Evolutionary conservation across 2,329 filamentous ascomycete species (phyloP).

Genomic region (Xylariaceae sp.): DNA sequence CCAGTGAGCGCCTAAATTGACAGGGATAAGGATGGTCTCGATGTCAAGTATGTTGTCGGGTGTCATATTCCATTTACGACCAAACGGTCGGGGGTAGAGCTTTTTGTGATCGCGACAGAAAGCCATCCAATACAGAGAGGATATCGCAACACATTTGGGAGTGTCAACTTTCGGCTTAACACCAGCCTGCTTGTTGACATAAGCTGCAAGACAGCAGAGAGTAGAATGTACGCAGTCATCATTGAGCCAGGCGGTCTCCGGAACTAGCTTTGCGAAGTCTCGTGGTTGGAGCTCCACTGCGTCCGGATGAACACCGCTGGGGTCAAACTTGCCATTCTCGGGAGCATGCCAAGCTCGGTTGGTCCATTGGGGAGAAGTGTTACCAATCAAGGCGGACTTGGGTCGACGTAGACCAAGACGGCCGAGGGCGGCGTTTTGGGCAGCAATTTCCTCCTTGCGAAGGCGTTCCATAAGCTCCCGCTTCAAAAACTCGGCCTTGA

Average conservation of each 20-base stretch:
- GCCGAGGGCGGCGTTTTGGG: constrained; percentile 13
- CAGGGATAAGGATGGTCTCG: constrained; percentile 65
- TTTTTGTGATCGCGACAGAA: constrained; percentile 54
- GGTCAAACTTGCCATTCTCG: constrained; percentile 12
- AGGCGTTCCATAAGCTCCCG: constrained; percentile 15
- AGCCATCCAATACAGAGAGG: constrained; percentile 61
- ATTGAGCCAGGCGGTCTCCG: constrained; percentile 63
- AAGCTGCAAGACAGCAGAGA: constrained; percentile 56
- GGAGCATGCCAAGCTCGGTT: constrained; percentile 20
- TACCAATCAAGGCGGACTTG: constrained; percentile 21
- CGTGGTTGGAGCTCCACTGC: constrained; percentile 49
- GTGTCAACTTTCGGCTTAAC: constrained; percentile 44
- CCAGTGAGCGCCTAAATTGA: constrained; percentile 65
- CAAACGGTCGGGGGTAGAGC: constrained; percentile 26
- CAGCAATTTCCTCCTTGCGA: constrained; percentile 12
- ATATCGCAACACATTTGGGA: constrained; percentile 59
- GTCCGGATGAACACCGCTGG: constrained; percentile 36
- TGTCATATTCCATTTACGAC: constrained; percentile 49
- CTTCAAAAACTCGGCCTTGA: constrained; percentile 17
- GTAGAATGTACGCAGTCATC: constrained; percentile 70
- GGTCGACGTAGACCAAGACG: constrained; percentile 26
- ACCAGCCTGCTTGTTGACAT: constrained; percentile 54
- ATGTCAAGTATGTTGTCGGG: constrained; percentile 61
- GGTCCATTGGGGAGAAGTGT: constrained; percentile 25
- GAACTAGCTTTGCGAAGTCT: constrained; percentile 62